Evolutionary conservation across 1,139 yeast genomes (phyloP).

Genomic region (Geotrichum australiense): DNA sequence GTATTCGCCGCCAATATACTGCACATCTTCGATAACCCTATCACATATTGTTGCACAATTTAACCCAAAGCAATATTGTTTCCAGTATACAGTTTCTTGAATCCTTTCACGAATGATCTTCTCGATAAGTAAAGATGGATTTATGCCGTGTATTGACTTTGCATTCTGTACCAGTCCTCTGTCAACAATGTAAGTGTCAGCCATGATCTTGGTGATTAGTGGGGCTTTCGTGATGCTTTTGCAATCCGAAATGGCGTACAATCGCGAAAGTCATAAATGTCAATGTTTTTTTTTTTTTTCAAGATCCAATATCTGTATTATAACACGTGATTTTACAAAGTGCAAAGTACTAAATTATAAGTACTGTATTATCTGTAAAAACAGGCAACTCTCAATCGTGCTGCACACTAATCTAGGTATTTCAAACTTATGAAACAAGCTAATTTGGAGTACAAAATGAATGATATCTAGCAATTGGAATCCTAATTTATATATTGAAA

Average conservation of each 20-base stretch:
- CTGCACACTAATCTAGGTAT: too few species aligned
- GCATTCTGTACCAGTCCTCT: conserved; percentile 30
- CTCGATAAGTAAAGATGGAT: conserved; percentile 53
- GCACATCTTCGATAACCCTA: conserved; percentile 37
- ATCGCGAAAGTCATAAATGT: background rate
- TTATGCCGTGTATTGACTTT: conserved; percentile 35
- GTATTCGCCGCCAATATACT: conserved; percentile 45
- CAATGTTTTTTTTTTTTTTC: background rate
- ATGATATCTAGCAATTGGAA: too few species aligned
- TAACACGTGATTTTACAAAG: too few species aligned
- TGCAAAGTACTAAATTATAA: too few species aligned
- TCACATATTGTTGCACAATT: conserved; percentile 48
- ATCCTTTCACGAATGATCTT: conserved; percentile 64
- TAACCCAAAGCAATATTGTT: conserved; percentile 52
- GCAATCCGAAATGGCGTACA: background rate
- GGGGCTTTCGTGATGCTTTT: too few species aligned
- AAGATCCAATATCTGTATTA: too few species aligned
- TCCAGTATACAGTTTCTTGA: conserved; percentile 62
- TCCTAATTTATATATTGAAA: too few species aligned
- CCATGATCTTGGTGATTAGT: too few species aligned
- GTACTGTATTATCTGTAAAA: too few species aligned
- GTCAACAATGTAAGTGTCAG: conserved; percentile 11
- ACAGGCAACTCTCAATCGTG: too few species aligned
- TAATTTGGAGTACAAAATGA: too few species aligned
- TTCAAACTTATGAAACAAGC: too few species aligned